Base-by-base conservation (phyloP, 1,284 basidiomycete genomes). In the Phylloporus sp. region DNA sequence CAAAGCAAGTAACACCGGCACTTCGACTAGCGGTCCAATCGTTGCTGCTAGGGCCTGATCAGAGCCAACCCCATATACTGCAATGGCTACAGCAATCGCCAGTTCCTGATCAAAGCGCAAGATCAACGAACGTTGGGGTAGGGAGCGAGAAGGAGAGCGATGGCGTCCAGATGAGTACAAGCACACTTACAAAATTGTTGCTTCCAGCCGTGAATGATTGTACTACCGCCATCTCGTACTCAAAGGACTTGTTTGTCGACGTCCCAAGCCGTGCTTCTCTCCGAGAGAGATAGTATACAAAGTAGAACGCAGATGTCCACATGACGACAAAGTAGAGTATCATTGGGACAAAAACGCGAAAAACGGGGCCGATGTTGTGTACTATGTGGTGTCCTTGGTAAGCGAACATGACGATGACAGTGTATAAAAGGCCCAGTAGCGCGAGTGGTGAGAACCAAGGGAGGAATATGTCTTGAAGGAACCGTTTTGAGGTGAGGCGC, bases 61-160 rank as follows among this genome's bases (percentile, higher is more conserved):
- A 0, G 89, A 91, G 13, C 86, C 81, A 3, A 89, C 86, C 1
- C 92, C 92, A 72, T 90, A 96, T 0, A 90, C 85, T 0, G 92
- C 88, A 40, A 95, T 90, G 4, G 88, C 85, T 3, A 96, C 89
- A 0, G 94, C 94, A 61, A 95, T 96, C 0, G 94, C 93, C 1
- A 96, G 81, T 76, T 94, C 92, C 85, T 83, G 63, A 2, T 28
- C 44, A 44, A 24, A 34, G 24, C 37, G 18, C 22, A 42, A 13
- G 6, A 44, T 60, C 31, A 57, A 32, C 34, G 31, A 22, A 24
- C 13, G 24, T 12, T 44, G 24, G n/a, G 15, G 26, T n/a, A 17
- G 13, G 37, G 8, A 1, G 17, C 5, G 24, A 10, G 22, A 22
- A 2, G n/a, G 32, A 56, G 10, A 29, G 39, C 2, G 6, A 31